Evolutionary conservation across 257 asterid genomes (phyloP).

Genomic region (Cynanchum wilfordii): DNA sequence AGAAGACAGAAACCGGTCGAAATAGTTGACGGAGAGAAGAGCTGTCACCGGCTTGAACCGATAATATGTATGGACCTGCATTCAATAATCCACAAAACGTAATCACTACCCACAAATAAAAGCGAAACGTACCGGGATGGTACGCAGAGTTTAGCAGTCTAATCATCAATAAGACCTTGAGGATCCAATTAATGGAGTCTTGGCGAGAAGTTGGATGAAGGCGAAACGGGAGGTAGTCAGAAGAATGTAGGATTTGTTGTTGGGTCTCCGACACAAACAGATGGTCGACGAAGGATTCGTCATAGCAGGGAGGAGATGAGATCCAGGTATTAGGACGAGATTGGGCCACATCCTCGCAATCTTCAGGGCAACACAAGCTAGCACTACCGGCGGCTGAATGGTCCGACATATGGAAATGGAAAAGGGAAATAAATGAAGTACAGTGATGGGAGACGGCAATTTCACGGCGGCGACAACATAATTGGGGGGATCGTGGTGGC

Average conservation of each 20-base stretch:
- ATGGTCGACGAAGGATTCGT: conserved; percentile 24
- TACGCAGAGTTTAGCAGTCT: too few species aligned
- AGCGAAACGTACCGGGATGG: neutral
- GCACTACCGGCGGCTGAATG: conserved; percentile 10
- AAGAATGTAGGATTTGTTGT: conserved; percentile 30
- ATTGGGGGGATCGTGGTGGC: conserved; percentile 17
- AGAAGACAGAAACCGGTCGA: conserved; percentile 76
- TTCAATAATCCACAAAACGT: conserved; percentile 4
- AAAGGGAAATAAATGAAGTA: neutral
- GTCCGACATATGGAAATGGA: conserved; percentile 28
- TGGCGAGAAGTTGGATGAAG: conserved; percentile 36
- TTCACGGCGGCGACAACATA: conserved; percentile 27
- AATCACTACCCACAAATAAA: neutral
- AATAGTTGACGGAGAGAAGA: conserved; percentile 76
- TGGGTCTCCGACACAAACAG: conserved; percentile 39
- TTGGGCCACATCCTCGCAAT: conserved; percentile 14
- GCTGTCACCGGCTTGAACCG: conserved; percentile 88
- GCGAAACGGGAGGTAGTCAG: conserved; percentile 33
- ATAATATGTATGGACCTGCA: conserved; percentile 81
- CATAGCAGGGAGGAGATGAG: conserved; percentile 19
- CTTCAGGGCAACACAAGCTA: conserved; percentile 9
- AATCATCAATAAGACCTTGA: conserved; percentile 27
- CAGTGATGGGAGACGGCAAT: neutral
- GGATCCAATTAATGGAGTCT: conserved; percentile 49
- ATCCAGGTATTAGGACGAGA: conserved; percentile 6